Percentiles rank a stretch among this genome's conserved stretches.
phyloP scores from a whole-genome alignment of 2,329 filamentous ascomycete genomes.

The Verticillium tricorpus region DNA sequence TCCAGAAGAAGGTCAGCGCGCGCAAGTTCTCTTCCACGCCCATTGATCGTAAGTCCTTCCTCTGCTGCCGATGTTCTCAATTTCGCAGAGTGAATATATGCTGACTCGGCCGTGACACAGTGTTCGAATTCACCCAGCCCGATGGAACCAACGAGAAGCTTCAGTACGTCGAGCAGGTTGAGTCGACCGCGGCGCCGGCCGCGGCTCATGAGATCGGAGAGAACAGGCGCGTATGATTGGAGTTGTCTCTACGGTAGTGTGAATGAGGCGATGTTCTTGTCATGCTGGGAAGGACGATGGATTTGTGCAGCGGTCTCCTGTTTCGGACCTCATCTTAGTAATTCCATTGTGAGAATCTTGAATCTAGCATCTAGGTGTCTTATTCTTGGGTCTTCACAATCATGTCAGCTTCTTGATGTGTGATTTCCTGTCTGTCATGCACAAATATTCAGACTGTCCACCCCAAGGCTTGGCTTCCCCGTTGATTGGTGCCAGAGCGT shows the following conservation, averaged over 20 bases:
- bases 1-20: conserved; percentile 12
- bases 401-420: neutral
- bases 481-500: too few species aligned
- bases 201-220: neutral
- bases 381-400: too few species aligned
- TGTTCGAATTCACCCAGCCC: conserved; percentile 7
- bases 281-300: neutral
- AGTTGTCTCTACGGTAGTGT: neutral
- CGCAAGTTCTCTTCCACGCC: conserved; percentile 13
- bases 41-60: conserved; percentile 20
- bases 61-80: too few species aligned
- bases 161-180: neutral
- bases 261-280: neutral
- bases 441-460: too few species aligned
- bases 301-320: neutral
- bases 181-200: neutral
- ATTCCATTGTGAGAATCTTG: too few species aligned
- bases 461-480: too few species aligned
- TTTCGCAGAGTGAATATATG: neutral
- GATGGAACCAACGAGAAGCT: neutral
- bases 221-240: neutral
- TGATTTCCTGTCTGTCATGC: too few species aligned
- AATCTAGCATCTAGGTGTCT: too few species aligned
- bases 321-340: too few species aligned
- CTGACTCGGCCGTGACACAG: conserved; percentile 4